Evolutionary conservation across 192 early-diverging fungal species (phyloP).

Genomic region (Coemansia sp.): DNA sequence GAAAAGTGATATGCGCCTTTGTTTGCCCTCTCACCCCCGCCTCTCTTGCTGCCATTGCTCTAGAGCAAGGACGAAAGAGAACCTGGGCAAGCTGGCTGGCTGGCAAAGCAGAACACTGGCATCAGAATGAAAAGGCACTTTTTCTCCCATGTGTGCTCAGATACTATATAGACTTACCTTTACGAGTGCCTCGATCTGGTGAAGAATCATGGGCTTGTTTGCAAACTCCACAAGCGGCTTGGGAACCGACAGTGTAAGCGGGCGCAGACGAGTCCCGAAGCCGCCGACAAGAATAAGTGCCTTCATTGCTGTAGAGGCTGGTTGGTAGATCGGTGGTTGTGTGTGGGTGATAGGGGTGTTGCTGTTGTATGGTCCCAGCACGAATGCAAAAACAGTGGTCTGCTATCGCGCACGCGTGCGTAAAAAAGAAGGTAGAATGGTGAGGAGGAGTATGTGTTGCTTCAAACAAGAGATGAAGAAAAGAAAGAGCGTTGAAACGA

Average conservation of each 20-base stretch:
- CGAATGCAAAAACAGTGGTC: slow-evolving; percentile 1
- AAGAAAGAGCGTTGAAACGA: background rate
- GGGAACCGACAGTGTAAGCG: slow-evolving; percentile 92
- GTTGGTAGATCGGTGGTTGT: slow-evolving; percentile 2
- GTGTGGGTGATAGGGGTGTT: background rate
- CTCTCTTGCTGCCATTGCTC: background rate
- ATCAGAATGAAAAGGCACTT: too few relatives aligned
- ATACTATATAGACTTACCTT: slow-evolving; percentile 63
- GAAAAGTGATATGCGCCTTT: too few relatives aligned
- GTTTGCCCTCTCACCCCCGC: too few relatives aligned
- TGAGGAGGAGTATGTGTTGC: too few relatives aligned
- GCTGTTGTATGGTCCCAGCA: background rate
- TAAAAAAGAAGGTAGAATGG: background rate
- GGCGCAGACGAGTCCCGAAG: slow-evolving; percentile 97
- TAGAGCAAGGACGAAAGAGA: too few relatives aligned
- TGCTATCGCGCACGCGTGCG: background rate
- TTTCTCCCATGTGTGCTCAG: background rate
- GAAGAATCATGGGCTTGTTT: slow-evolving; percentile 98
- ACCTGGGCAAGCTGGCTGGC: too few relatives aligned
- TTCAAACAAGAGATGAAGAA: slow-evolving; percentile 3
- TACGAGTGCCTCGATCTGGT: slow-evolving; percentile 96
- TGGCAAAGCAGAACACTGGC: too few relatives aligned
- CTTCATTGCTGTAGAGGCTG: slow-evolving; percentile 61
- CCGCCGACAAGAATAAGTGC: slow-evolving; percentile 86
- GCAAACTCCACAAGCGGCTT: slow-evolving; percentile 99